phyloP scores from a whole-genome alignment of 2,329 filamentous ascomycete genomes.

The Venturia asperata region DNA sequence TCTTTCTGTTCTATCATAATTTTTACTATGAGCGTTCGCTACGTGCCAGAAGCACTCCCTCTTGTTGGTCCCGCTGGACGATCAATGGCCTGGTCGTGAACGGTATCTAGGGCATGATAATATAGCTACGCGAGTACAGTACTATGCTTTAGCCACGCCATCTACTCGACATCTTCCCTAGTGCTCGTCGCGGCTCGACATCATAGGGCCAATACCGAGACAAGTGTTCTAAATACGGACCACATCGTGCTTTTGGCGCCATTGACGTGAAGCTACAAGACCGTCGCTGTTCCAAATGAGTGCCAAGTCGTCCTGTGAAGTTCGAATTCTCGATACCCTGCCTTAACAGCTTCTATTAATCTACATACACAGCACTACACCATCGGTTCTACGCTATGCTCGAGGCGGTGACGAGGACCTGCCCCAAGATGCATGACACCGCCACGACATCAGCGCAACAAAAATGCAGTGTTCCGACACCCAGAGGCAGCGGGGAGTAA shows the following conservation, averaged over 20 bases:
- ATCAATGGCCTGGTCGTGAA: background rate
- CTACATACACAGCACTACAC: background rate
- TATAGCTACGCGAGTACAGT: background rate
- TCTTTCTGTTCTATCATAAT: background rate
- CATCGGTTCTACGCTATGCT: background rate
- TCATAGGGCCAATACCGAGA: background rate
- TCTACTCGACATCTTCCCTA: background rate
- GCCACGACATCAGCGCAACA: conserved; percentile 1
- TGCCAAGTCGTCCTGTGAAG: background rate
- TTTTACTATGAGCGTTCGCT: background rate
- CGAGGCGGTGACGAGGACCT: background rate
- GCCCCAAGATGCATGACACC: background rate
- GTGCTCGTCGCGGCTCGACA: background rate
- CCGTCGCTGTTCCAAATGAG: background rate
- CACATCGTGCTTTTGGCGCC: background rate
- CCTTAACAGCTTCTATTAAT: background rate
- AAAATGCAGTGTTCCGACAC: background rate
- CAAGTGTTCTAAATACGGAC: background rate
- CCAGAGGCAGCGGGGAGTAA: background rate
- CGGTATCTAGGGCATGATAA: background rate
- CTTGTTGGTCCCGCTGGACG: background rate
- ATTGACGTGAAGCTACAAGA: background rate
- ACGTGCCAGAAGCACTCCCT: background rate
- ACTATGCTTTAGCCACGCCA: background rate
- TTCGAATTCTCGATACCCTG: background rate